Percentiles rank a stretch among this genome's conserved stretches.
These are phyloP conservation scores for Herpetospermum pedunculosum DNA, from an alignment of 306 rosid genomes.

Conservation along the genomic window DNA sequence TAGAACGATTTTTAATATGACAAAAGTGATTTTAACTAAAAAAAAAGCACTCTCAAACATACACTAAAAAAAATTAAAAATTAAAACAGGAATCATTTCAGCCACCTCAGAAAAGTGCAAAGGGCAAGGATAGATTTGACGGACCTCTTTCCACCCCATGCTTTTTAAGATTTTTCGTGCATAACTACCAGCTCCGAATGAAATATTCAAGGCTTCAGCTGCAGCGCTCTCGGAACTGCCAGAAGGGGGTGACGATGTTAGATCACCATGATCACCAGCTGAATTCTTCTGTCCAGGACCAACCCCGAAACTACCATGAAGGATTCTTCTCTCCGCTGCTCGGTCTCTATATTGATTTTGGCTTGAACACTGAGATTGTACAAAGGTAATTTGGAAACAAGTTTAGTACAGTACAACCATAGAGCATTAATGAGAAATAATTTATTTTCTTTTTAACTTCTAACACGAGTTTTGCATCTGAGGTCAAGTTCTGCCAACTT, in stretches of 20 bases:
- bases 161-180: slow-evolving; percentile 48
- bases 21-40: too few relatives aligned
- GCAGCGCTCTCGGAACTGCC: slow-evolving; percentile 38
- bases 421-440: neutral
- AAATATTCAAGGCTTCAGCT: slow-evolving; percentile 58
- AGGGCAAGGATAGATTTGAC: neutral
- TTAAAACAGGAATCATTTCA: neutral
- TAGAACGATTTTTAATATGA: too few relatives aligned
- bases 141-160: slow-evolving; percentile 96
- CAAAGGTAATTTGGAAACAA: neutral
- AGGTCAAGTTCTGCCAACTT: neutral
- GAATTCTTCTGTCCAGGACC: slow-evolving; percentile 80
- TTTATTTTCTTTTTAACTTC: neutral
- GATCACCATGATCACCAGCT: slow-evolving; percentile 11
- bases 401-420: neutral
- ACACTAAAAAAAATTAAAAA: neutral
- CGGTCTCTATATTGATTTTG: slow-evolving; percentile 51
- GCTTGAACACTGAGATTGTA: slow-evolving; percentile 29
- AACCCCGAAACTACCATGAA: slow-evolving; percentile 71
- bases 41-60: neutral
- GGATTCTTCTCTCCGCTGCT: slow-evolving; percentile 77
- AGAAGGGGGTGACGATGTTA: slow-evolving; percentile 25
- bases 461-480: neutral
- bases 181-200: slow-evolving; percentile 78
- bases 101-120: neutral